These are phyloP conservation scores for Microcyclospora pomicola DNA, from an alignment of 2,329 filamentous ascomycete genomes.

Conservation along the genomic window DNA sequence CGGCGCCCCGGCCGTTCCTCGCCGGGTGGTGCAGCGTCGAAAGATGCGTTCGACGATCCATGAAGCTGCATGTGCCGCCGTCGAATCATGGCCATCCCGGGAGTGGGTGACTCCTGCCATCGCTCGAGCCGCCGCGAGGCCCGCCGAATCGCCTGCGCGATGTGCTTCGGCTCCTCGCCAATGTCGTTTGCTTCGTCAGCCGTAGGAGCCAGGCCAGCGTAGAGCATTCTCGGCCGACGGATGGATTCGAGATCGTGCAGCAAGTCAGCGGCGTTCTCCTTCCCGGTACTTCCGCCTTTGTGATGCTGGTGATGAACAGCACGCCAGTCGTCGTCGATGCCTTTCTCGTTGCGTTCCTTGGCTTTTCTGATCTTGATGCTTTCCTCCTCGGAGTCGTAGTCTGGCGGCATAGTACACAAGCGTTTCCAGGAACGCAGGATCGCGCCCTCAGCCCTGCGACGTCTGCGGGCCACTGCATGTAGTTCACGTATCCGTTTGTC, in stretches of 20 bases:
- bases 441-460: slow-evolving; percentile 49
- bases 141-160: slow-evolving; percentile 52
- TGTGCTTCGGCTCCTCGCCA: slow-evolving; percentile 57
- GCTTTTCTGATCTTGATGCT: slow-evolving; percentile 14
- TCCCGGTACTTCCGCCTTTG: slow-evolving; percentile 7
- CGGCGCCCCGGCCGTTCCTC: too few relatives aligned
- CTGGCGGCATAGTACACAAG: slow-evolving; percentile 35
- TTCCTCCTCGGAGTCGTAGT: slow-evolving; percentile 35
- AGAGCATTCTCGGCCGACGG: slow-evolving; percentile 11
- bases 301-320: slow-evolving; percentile 1
- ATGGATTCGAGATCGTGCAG: slow-evolving; percentile 11
- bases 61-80: slow-evolving; percentile 2
- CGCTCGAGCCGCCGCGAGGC: slow-evolving; percentile 51
- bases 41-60: too few relatives aligned
- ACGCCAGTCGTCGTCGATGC: slow-evolving; percentile 19
- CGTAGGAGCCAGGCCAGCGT: slow-evolving; percentile 46
- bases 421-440: slow-evolving; percentile 54
- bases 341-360: slow-evolving; percentile 21
- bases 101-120: slow-evolving; percentile 42
- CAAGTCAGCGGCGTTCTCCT: slow-evolving; percentile 16
- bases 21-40: too few relatives aligned
- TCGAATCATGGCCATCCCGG: slow-evolving; percentile 15
- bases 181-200: slow-evolving; percentile 53
- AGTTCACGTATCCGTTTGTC: slow-evolving; percentile 56
- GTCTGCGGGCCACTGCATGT: slow-evolving; percentile 49